phyloP scores from a whole-genome alignment of 2,329 filamentous ascomycete genomes.

The Cladophialophora exuberans region DNA sequence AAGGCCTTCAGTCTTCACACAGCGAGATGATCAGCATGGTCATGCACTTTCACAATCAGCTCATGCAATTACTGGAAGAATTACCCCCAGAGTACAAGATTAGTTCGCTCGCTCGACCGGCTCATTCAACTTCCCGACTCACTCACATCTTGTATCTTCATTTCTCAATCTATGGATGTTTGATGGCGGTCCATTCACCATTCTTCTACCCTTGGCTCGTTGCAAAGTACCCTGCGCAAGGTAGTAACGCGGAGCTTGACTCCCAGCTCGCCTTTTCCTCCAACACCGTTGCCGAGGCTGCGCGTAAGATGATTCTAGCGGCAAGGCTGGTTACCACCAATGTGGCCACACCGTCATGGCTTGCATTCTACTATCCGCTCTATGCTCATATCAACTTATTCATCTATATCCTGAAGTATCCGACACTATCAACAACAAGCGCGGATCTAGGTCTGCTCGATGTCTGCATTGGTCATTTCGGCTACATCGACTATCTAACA shows the following conservation, averaged over 20 bases:
- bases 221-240: not conserved
- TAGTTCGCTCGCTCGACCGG: conserved; percentile 2
- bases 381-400: conserved; percentile 15
- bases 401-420: conserved; percentile 14
- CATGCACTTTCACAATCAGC: conserved; percentile 6
- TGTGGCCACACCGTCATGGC: conserved; percentile 11
- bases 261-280: conserved; percentile 3
- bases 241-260: conserved; percentile 2
- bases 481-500: conserved; percentile 16
- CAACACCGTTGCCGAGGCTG: conserved; percentile 6
- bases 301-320: conserved; percentile 19
- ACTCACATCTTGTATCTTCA: conserved; percentile 15
- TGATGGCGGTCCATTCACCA: conserved; percentile 17
- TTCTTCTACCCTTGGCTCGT: conserved; percentile 23
- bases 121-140: not conserved
- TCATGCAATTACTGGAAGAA: conserved; percentile 5
- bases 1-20: conserved; percentile 2
- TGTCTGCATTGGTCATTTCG: conserved; percentile 18
- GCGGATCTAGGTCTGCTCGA: conserved; percentile 18
- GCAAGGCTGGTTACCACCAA: conserved; percentile 5
- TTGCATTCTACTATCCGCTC: conserved; percentile 21
- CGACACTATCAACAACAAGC: not conserved
- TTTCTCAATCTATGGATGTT: conserved; percentile 13
- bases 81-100: conserved; percentile 6
- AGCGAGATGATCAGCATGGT: conserved; percentile 9